These are phyloP conservation scores for Mycena vulgaris DNA, from an alignment of 768 basidiomycete species.

Conservation along the genomic window DNA sequence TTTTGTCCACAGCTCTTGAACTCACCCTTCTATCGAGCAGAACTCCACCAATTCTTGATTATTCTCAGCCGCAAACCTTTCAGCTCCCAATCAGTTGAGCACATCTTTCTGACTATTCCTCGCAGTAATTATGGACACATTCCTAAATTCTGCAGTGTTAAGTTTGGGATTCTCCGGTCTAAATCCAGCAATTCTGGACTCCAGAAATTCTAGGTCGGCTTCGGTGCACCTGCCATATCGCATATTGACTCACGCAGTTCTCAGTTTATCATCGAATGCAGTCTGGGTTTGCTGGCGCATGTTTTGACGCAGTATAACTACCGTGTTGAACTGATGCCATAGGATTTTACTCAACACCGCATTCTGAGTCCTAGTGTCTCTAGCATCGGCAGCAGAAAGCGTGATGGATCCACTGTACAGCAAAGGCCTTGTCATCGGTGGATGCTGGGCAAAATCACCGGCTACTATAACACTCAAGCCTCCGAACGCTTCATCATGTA, in stretches of 20 bases:
- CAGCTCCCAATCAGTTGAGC: no score
- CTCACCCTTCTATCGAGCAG: neutral
- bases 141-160: no score
- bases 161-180: no score
- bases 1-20: neutral
- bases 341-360: constrained; percentile 41
- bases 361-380: constrained; percentile 37
- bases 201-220: no score
- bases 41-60: neutral
- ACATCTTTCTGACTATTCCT: no score
- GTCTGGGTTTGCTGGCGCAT: constrained; percentile 47
- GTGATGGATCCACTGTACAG: constrained; percentile 29
- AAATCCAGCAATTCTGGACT: no score
- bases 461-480: constrained; percentile 56
- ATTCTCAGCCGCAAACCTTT: no score
- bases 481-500: constrained; percentile 48
- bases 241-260: constrained; percentile 54
- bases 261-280: constrained; percentile 41
- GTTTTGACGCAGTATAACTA: constrained; percentile 53
- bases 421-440: constrained; percentile 40
- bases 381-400: neutral
- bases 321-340: constrained; percentile 52
- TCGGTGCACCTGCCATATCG: constrained; percentile 45
- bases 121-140: neutral
- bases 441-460: constrained; percentile 61